Conservation (phyloP, 2,329 filamentous ascomycete genomes). For the Helminthosporium solani region DNA sequence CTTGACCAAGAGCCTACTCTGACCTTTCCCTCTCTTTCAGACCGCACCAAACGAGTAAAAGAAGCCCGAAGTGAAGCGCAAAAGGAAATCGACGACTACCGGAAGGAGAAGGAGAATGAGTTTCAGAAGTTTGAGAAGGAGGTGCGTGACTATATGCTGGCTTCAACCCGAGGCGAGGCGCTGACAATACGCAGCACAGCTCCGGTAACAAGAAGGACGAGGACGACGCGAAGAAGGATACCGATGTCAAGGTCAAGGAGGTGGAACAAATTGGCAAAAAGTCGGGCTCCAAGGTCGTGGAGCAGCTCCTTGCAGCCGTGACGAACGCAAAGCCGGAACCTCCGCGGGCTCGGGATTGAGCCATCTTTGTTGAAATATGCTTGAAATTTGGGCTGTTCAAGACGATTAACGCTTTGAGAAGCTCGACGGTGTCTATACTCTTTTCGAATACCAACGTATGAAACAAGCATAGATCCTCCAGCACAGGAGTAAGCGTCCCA, state of each 20-base stretch:
- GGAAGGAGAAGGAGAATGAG: constrained; percentile 84
- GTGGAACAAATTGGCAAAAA: constrained; percentile 80
- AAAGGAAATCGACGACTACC: constrained; percentile 95
- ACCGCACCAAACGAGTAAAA: constrained; percentile 95
- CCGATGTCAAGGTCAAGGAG: constrained; percentile 76
- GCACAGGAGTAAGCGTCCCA: no score
- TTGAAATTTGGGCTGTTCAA: neutral
- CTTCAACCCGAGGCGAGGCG: neutral
- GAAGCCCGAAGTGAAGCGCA: constrained; percentile 95
- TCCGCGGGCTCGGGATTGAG: constrained; percentile 42
- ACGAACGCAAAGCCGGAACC: constrained; percentile 77
- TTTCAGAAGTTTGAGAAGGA: constrained; percentile 92
- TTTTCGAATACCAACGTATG: no score
- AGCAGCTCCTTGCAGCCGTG: constrained; percentile 81
- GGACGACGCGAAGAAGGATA: constrained; percentile 74
- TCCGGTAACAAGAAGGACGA: constrained; percentile 79
- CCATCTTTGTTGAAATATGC: no score
- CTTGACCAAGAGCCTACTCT: constrained; percentile 17
- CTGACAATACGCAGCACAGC: constrained; percentile 67
- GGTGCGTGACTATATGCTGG: constrained; percentile 48
- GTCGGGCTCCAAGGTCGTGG: constrained; percentile 75
- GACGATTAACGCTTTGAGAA: neutral
- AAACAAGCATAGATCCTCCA: no score
- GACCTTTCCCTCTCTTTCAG: constrained; percentile 50
- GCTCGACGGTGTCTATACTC: no score